Evolutionary conservation across 2,329 filamentous ascomycete genomes (phyloP).

Genomic region (Colletotrichum falcatum): DNA sequence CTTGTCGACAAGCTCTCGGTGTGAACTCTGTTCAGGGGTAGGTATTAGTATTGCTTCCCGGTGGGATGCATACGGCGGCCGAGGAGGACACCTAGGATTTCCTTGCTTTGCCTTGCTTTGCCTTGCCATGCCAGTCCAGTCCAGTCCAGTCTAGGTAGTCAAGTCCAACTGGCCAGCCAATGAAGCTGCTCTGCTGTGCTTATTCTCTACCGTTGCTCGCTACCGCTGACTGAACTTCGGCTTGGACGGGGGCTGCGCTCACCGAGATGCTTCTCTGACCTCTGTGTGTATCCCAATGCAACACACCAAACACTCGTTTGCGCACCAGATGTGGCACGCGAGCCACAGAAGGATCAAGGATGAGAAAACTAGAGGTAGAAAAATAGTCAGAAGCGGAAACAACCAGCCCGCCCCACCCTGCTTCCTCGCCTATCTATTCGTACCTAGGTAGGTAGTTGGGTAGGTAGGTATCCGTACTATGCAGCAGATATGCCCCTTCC

Average conservation of each 20-base stretch:
- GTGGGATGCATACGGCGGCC: neutral
- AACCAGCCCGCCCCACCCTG: neutral
- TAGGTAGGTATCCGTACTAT: no score
- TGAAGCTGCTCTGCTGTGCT: neutral
- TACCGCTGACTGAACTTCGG: neutral
- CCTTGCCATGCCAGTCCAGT: neutral
- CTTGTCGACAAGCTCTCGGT: neutral
- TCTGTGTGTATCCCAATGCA: conserved; percentile 5
- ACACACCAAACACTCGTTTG: conserved; percentile 6
- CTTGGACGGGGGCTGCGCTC: neutral
- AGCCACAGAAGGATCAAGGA: neutral
- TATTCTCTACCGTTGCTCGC: neutral
- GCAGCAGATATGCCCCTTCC: no score
- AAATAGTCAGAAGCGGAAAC: conserved; percentile 24
- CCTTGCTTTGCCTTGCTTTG: neutral
- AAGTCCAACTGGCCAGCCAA: neutral
- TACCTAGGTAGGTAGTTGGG: no score
- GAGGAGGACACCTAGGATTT: neutral
- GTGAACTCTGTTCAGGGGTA: neutral
- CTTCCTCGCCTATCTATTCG: no score
- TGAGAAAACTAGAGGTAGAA: conserved; percentile 8
- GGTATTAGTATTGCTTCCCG: neutral
- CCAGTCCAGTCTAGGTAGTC: neutral
- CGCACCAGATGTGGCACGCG: neutral
- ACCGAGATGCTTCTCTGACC: neutral